Evolutionary conservation across 768 basidiomycete genomes (phyloP).

Genomic region (Phanerochaete carnosa): DNA sequence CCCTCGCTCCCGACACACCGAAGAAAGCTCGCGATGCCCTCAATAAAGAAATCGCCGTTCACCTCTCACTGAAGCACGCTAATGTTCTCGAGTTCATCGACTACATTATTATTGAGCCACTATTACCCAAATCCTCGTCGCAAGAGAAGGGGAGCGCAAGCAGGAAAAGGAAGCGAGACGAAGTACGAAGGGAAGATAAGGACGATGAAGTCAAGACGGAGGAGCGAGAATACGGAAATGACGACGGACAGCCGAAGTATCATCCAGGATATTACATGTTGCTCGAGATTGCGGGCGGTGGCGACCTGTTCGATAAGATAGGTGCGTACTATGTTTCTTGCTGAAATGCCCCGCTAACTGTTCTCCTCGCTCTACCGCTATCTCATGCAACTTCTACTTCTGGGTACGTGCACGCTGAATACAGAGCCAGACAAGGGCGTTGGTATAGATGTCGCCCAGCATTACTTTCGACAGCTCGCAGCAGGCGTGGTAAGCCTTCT

Average conservation of each 20-base stretch:
- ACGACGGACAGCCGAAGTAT: conserved; percentile 34
- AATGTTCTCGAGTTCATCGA: conserved; percentile 85
- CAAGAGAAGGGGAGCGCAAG: too few species aligned
- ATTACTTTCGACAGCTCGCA: conserved; percentile 85
- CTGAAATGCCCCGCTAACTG: background rate
- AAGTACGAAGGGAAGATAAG: background rate
- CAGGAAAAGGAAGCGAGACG: conserved; percentile 13
- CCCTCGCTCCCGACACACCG: conserved; percentile 58
- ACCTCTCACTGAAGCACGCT: conserved; percentile 70
- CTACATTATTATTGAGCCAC: conserved; percentile 66
- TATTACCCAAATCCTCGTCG: conserved; percentile 10
- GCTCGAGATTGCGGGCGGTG: conserved; percentile 88
- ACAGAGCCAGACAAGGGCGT: conserved; percentile 91
- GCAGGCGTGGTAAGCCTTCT: conserved; percentile 64
- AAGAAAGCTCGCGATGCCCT: conserved; percentile 72
- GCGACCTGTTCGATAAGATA: conserved; percentile 98
- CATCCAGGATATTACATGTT: conserved; percentile 89
- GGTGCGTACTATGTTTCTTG: conserved; percentile 46
- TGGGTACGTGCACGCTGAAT: background rate
- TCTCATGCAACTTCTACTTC: background rate
- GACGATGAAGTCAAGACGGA: background rate
- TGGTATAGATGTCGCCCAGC: conserved; percentile 81
- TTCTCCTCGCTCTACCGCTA: background rate
- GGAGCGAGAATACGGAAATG: conserved; percentile 15
- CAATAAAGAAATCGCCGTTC: conserved; percentile 92